Evolutionary conservation across 2,329 filamentous ascomycete genomes (phyloP), one percentile per base, ranked within the genome.

Genomic region (Rutstroemia sp.): DNA sequence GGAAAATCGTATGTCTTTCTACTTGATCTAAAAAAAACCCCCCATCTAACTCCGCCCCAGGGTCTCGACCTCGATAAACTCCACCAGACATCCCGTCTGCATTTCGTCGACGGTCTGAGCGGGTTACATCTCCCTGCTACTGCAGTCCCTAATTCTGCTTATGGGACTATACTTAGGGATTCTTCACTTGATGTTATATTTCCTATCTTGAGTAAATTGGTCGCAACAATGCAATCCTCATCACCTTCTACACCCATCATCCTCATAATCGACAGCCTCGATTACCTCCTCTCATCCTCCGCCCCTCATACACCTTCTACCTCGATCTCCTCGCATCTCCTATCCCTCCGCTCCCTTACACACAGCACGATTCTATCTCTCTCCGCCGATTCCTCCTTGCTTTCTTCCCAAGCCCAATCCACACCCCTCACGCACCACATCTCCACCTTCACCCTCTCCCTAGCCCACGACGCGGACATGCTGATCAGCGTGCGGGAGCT

Each of bases 381-480:
- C 25, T 78, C 87, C n/a, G 87, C 89, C 23, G 90, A 94, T 68
- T 76, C 81, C 1, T 84, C 92, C 1, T 77, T 95, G 30, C 73
- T 92, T 51, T 78, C 80, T 30, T 77, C 78, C 83, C 87, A 25
- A 75, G 91, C 40, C 89, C 96, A 69, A 79, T 83, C 64, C 89
- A 91, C 10, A 17, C 34, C 2, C 78, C 80, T 2, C 70, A 89
- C 94, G 69, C 80, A 76, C 48, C 80, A 86, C 58, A 84, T 89
- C 64, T 82, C 88, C 1, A 78, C 83, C n/a, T 81, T 96, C 58
- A 73, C 87, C 19, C 75, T 91, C 38, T 81, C 80, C 5, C 72
- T 87, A 60, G 88, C 87, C n/a, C 90, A 96, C 69, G 79, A 83
- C 64, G 89, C 91, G 8, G 73, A 81, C n/a, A 76, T 80, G 60